Conservation (phyloP, 495 filamentous ascomycete genomes). For the Tuber umbilicatum region DNA sequence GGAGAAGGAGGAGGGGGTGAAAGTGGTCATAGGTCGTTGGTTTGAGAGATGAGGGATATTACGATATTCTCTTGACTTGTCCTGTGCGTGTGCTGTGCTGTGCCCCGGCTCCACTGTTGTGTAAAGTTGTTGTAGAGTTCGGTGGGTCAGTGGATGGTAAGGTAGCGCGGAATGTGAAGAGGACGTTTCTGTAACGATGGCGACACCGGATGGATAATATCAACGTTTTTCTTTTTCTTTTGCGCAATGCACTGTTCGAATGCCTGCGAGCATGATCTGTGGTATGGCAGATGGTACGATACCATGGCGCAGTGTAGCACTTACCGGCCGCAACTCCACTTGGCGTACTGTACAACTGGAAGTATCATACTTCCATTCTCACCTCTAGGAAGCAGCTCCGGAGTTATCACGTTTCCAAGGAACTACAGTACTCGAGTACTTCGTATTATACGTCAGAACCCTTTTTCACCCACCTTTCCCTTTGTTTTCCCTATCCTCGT, state of each 20-base stretch:
- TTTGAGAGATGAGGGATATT: conserved; percentile 3
- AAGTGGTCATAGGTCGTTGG: not conserved
- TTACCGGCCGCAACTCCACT: not conserved
- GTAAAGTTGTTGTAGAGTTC: not conserved
- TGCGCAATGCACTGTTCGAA: not conserved
- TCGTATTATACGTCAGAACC: not conserved
- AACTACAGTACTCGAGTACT: too few species aligned
- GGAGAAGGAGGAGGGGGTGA: not conserved
- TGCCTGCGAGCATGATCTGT: not conserved
- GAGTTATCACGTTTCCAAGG: not conserved
- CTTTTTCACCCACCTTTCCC: not conserved
- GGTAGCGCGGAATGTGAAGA: not conserved
- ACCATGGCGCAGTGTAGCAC: conserved; percentile 1
- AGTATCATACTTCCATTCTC: not conserved
- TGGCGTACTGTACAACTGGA: not conserved
- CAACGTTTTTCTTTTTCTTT: not conserved
- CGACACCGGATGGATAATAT: not conserved
- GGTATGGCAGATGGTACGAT: not conserved
- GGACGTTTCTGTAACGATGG: not conserved
- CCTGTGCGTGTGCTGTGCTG: not conserved
- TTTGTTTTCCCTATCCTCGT: not conserved
- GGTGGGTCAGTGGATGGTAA: not conserved
- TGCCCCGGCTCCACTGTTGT: not conserved
- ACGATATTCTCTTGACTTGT: not conserved
- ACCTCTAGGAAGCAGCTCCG: not conserved